Evolutionary conservation across 2,329 filamentous ascomycete species (phyloP).

Genomic region (Colletotrichum sp.): DNA sequence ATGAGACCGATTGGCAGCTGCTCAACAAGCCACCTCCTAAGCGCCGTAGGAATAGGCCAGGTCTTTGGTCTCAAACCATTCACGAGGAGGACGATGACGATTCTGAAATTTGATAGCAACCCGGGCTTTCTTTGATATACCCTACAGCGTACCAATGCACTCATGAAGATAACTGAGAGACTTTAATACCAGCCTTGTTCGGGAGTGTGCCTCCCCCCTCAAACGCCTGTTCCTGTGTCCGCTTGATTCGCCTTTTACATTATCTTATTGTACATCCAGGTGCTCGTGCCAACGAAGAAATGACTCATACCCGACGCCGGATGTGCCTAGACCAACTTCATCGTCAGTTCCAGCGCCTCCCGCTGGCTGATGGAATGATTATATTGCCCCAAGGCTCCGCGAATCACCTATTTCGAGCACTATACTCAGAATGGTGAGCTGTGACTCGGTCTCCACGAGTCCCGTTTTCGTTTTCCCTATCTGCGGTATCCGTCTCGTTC

Average conservation of each 20-base stretch:
- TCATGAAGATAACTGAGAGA: neutral
- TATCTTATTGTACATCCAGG: neutral
- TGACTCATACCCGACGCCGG: neutral
- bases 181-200: constrained; percentile 11
- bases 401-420: neutral
- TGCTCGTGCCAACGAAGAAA: neutral
- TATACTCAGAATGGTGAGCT: neutral
- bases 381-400: neutral
- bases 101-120: constrained; percentile 42
- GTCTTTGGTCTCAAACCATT: constrained; percentile 70
- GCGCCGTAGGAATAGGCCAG: constrained; percentile 46
- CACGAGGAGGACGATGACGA: constrained; percentile 75
- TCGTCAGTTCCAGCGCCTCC: neutral
- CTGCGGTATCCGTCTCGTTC: constrained; percentile 55
- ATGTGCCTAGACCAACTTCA: neutral
- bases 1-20: constrained; percentile 41
- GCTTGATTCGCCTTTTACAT: neutral
- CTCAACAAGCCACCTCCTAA: constrained; percentile 39
- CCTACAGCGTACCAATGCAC: neutral
- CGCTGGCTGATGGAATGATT: neutral
- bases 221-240: constrained; percentile 17
- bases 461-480: constrained; percentile 34
- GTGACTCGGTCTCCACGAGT: neutral
- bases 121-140: neutral
- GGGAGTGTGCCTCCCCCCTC: neutral